Base-by-base conservation (phyloP, 306 rosid species). In the Castanea mollissima region DNA sequence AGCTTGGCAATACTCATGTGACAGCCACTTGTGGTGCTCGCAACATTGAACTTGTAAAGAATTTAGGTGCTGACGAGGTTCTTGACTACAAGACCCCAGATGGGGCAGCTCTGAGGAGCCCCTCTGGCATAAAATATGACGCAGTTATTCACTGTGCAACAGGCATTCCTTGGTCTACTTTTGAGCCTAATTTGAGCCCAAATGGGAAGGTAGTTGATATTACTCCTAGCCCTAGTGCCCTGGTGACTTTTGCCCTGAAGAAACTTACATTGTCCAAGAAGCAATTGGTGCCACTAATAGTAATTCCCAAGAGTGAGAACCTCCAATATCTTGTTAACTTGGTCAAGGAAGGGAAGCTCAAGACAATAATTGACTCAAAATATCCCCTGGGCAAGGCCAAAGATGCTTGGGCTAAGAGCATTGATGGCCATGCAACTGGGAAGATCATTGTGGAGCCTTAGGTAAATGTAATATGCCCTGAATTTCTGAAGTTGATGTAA, bases 21-120 rank as follows among this genome's bases (percentile, higher is more conserved):
- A 93, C 97, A 0, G 91, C 93, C 64, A 93, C 98, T 0, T 93
- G 98, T 56, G 95, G 98, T n/a, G 88, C 89, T 19, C 93, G 95
- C 79, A 93, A 93, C 88, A 70, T 90, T 2, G 80, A 93, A 11
- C 49, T 93, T 0, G 86, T 94, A 79, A 88, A 83, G 80, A 87
- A 87, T 54, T 81, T 92, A 76, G 98, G 98, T 0, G 97, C 97
- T 1, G 94, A 94, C 18, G 97, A 94, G 80, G 91, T 94, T 55
- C 74, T 94, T 9, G 96, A 94, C 83, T 94, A 94, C 76, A 89
- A 78, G 85, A 92, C 97, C 44, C 88, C 92, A 1, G 93, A 87
- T 0, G 98, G 98, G 16, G 85, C 86, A 52, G 86, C 90, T 59
- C 72, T 94, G 74, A 92, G 71, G 72, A 89, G 98, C 83, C 92